These are phyloP conservation scores for Pichia norvegensis DNA, from an alignment of 1,139 yeast species.

Conservation along the genomic window DNA sequence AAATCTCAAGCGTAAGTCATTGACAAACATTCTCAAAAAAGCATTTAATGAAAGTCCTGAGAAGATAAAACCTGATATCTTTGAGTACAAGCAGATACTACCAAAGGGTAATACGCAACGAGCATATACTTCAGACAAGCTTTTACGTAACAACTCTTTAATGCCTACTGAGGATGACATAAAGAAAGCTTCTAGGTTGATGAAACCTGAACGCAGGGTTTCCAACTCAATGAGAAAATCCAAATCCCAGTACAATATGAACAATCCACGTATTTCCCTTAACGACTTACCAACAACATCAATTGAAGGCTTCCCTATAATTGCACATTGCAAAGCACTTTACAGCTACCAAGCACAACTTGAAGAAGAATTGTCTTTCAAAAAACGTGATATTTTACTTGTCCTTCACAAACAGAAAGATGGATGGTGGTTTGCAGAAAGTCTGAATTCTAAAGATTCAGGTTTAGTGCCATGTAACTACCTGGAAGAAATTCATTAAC, in stretches of 20 bases:
- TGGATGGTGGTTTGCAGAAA: slow-evolving; percentile 86
- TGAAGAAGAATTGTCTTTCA: slow-evolving; percentile 70
- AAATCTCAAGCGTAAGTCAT: slow-evolving; percentile 4
- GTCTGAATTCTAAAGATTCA: slow-evolving; percentile 46
- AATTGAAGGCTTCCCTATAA: slow-evolving; percentile 36
- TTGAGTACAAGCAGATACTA: slow-evolving; percentile 5
- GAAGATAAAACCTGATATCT: neutral
- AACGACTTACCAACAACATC: slow-evolving; percentile 25
- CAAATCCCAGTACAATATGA: slow-evolving; percentile 23
- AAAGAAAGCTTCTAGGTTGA: neutral
- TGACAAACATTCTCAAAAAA: slow-evolving; percentile 7
- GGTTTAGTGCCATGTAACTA: slow-evolving; percentile 86
- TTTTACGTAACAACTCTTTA: slow-evolving; percentile 1
- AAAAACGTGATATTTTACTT: slow-evolving; percentile 65
- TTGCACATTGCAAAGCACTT: slow-evolving; percentile 57
- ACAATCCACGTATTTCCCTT: slow-evolving; percentile 14
- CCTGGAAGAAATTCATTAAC: slow-evolving; percentile 28
- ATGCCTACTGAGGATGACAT: slow-evolving; percentile 1
- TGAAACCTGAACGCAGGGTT: neutral
- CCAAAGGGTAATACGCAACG: neutral
- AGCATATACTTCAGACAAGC: neutral
- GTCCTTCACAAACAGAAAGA: slow-evolving; percentile 74
- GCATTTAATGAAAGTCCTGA: slow-evolving; percentile 4
- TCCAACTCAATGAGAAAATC: slow-evolving; percentile 17
- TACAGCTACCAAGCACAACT: slow-evolving; percentile 70